Percentiles rank a stretch among this genome's conserved stretches.
Conservation (phyloP, 73 alveolate species). For the Paramecium octaurelia region DNA sequence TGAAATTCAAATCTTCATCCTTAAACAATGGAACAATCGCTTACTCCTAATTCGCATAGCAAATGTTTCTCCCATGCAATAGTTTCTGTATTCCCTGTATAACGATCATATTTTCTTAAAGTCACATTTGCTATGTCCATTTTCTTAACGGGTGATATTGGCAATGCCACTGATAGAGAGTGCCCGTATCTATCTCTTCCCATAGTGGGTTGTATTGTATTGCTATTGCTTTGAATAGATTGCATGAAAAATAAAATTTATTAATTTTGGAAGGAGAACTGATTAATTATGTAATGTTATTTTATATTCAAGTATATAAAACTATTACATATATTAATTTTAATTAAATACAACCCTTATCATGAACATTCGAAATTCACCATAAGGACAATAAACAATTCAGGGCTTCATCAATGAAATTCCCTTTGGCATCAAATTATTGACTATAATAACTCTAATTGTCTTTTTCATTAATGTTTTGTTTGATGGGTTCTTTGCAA, state of each 20-base stretch:
- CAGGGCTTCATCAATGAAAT: neutral
- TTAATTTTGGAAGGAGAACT: neutral
- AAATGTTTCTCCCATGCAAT: slow-evolving; percentile 41
- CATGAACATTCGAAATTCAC: neutral
- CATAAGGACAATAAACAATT: neutral
- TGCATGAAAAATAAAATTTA: neutral
- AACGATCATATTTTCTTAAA: slow-evolving; percentile 10
- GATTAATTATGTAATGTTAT: neutral
- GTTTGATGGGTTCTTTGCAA: neutral
- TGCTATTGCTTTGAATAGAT: neutral
- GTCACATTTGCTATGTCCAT: slow-evolving; percentile 6
- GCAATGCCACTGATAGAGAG: neutral
- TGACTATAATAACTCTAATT: neutral
- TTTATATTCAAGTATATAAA: neutral
- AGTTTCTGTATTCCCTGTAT: slow-evolving; percentile 32
- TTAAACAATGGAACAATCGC: neutral
- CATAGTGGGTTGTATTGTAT: neutral
- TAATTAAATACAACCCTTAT: neutral
- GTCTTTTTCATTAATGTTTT: neutral
- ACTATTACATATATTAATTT: neutral
- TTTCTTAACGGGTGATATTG: neutral
- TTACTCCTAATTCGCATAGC: neutral
- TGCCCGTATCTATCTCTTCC: neutral
- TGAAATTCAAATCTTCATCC: slow-evolving; percentile 33
- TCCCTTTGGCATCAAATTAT: neutral